A percentile compares a stretch with the other conserved stretches of the same genome.
phyloP scores from a whole-genome alignment of 108 stramenopile genomes.

The Skeletonema potamos region DNA sequence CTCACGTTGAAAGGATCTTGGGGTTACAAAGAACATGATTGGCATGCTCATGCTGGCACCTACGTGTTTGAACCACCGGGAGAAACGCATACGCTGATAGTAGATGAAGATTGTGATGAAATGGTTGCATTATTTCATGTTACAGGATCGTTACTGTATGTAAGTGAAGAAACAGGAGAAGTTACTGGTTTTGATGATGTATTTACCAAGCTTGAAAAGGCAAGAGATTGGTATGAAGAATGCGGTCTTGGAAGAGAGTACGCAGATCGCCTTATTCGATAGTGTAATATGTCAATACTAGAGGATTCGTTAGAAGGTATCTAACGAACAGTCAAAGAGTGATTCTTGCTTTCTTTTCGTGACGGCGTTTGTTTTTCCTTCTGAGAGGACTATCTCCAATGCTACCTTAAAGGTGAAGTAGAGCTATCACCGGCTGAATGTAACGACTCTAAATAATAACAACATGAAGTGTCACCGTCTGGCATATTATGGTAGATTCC shows the following conservation, averaged over 20 bases:
- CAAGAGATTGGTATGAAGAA: constrained; percentile 68
- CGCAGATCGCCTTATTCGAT: constrained; percentile 65
- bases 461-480: too few species aligned
- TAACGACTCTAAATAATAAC: too few species aligned
- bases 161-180: constrained; percentile 60
- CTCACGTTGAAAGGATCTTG: constrained; percentile 71
- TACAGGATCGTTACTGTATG: constrained; percentile 72
- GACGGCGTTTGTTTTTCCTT: too few species aligned
- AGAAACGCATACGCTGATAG: constrained; percentile 76
- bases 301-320: too few species aligned
- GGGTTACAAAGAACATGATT: constrained; percentile 76
- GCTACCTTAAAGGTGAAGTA: too few species aligned
- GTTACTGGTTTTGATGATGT: constrained; percentile 79
- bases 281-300: too few species aligned
- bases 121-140: constrained; percentile 86
- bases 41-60: constrained; percentile 64
- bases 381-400: too few species aligned
- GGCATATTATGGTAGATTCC: too few species aligned
- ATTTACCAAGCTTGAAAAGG: constrained; percentile 77
- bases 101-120: constrained; percentile 73
- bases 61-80: constrained; percentile 85
- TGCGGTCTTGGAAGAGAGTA: constrained; percentile 72
- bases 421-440: too few species aligned
- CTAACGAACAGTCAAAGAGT: too few species aligned
- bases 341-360: too few species aligned